phyloP scores from a whole-genome alignment of 164 flowering plant species.

The Berberis thunbergii region DNA sequence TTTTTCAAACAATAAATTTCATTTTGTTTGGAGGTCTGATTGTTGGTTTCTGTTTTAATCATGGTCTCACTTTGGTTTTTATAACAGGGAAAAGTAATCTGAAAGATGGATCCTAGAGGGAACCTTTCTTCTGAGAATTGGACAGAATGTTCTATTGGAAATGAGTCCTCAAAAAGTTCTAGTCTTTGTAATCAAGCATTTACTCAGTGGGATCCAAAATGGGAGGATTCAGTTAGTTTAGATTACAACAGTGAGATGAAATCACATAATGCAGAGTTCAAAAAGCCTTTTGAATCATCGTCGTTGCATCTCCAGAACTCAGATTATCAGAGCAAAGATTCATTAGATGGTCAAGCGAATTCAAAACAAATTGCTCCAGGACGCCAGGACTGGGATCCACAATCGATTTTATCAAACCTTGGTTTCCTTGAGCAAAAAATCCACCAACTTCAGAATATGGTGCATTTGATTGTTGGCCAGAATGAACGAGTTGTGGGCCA shows the following conservation, averaged over 20 bases:
- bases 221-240: conserved; percentile 33
- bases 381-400: conserved; percentile 61
- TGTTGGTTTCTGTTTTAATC: too few species aligned
- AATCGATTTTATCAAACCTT: conserved; percentile 52
- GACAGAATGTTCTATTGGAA: conserved; percentile 24
- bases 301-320: conserved; percentile 19
- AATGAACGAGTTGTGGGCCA: conserved; percentile 25
- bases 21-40: too few species aligned
- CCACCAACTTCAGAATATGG: conserved; percentile 73
- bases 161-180: conserved; percentile 17
- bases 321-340: conserved; percentile 21
- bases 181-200: conserved; percentile 19
- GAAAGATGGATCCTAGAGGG: conserved; percentile 47
- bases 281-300: conserved; percentile 19
- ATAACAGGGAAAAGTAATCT: neutral
- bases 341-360: conserved; percentile 18
- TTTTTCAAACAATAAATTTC: too few species aligned
- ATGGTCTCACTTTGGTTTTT: too few species aligned
- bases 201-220: conserved; percentile 27
- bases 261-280: conserved; percentile 26
- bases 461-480: conserved; percentile 42
- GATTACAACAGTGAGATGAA: conserved; percentile 26
- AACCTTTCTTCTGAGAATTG: conserved; percentile 30
- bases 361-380: conserved; percentile 12
- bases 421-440: conserved; percentile 77